These are phyloP conservation scores for Blattamonas nauphoetae DNA, from an alignment of 78 protist genomes.

Conservation along the genomic window DNA sequence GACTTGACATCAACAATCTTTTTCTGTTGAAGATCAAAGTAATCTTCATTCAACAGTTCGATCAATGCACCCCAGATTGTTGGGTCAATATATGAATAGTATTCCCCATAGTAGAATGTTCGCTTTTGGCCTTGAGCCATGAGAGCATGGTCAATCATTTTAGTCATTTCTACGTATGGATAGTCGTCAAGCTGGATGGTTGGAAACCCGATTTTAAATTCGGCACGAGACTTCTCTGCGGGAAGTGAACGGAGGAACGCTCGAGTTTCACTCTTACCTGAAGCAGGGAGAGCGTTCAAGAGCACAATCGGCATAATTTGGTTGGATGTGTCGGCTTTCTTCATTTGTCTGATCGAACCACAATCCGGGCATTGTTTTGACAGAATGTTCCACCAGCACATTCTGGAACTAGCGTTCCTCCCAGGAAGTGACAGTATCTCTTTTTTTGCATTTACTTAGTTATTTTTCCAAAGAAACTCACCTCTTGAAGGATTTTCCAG, in stretches of 20 bases:
- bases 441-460: no score
- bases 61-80: constrained; percentile 22
- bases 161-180: constrained; percentile 32
- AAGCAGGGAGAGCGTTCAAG: constrained; percentile 35
- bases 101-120: constrained; percentile 9
- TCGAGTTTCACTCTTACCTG: constrained; percentile 35
- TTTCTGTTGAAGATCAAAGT: background rate
- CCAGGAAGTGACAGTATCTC: no score
- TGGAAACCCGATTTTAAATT: background rate
- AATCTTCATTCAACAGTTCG: constrained; percentile 32
- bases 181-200: constrained; percentile 38
- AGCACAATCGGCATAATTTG: background rate
- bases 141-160: constrained; percentile 17
- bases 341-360: no score
- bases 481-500: no score
- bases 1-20: background rate
- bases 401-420: no score
- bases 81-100: background rate
- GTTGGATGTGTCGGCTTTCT: no score
- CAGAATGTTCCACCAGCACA: no score
- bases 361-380: no score
- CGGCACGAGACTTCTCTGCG: background rate
- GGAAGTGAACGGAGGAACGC: background rate
- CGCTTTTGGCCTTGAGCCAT: background rate
- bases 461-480: no score